Evolutionary conservation across 1,284 basidiomycete genomes (phyloP).

Genomic region (Moniliophthora roreri): DNA sequence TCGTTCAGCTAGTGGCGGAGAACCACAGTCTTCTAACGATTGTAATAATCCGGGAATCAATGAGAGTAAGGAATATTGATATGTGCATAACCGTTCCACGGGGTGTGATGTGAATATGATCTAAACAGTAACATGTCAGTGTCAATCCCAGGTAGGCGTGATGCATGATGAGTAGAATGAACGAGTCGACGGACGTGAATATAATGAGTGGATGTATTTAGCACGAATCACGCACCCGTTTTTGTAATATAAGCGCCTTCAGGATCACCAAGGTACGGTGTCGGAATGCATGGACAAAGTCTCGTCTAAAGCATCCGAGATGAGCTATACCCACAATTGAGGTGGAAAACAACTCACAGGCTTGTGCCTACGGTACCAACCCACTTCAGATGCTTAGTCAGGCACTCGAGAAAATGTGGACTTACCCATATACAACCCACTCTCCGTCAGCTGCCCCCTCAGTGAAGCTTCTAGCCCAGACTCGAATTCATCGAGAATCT

Average conservation of each 20-base stretch:
- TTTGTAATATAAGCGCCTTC: conserved; percentile 93
- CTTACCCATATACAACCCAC: conserved; percentile 88
- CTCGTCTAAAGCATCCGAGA: conserved; percentile 50
- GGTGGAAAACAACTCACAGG: conserved; percentile 46
- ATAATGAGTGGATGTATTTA: too few relatives aligned
- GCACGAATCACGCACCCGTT: conserved; percentile 61
- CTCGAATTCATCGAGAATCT: conserved; percentile 84
- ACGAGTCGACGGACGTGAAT: too few relatives aligned
- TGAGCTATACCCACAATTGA: conserved; percentile 3
- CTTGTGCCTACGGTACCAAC: conserved; percentile 65
- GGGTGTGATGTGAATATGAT: conserved; percentile 98
- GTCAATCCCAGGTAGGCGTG: conserved; percentile 7
- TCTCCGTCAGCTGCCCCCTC: conserved; percentile 73
- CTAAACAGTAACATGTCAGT: conserved; percentile 37
- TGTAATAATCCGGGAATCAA: conserved; percentile 85
- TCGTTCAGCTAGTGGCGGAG: conserved; percentile 77
- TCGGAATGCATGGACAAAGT: conserved; percentile 92
- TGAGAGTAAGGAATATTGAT: conserved; percentile 93
- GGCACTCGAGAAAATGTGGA: conserved; percentile 21
- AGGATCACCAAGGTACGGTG: conserved; percentile 93
- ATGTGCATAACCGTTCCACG: conserved; percentile 94
- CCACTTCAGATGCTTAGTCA: conserved; percentile 4
- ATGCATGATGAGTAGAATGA: not conserved
- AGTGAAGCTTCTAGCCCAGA: conserved; percentile 68
- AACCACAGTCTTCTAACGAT: conserved; percentile 89